phyloP scores from a whole-genome alignment of 2,329 filamentous ascomycete species.

The Fusarium succisae region DNA sequence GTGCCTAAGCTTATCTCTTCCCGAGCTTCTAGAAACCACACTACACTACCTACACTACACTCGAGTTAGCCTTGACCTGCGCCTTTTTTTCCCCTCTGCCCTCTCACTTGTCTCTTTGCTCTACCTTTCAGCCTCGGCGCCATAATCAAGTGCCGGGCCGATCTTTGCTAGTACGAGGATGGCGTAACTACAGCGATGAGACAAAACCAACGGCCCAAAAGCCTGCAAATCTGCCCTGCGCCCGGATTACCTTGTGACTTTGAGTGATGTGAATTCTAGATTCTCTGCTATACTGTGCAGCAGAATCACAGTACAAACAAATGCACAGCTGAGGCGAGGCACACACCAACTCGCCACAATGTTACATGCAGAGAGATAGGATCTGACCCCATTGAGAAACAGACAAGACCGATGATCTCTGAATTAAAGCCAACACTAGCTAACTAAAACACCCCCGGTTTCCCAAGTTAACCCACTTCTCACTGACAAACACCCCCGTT shows the following conservation, averaged over 20 bases:
- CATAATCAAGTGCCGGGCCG: not conserved
- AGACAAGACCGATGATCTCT: slow-evolving; percentile 10
- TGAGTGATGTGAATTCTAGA: not conserved
- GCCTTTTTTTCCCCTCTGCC: not conserved
- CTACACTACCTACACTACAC: not conserved
- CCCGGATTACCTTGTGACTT: not conserved
- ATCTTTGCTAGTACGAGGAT: slow-evolving; percentile 8
- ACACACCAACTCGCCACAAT: slow-evolving; percentile 3
- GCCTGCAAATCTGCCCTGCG: slow-evolving; percentile 18
- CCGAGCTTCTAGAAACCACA: slow-evolving; percentile 8
- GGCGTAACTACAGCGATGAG: slow-evolving; percentile 7
- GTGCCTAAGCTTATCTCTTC: slow-evolving; percentile 22
- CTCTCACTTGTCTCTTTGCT: not conserved
- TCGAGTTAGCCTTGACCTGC: not conserved
- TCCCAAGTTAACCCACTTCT: too few relatives aligned
- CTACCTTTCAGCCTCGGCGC: not conserved
- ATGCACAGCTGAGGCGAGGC: slow-evolving; percentile 17
- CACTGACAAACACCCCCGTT: slow-evolving; percentile 22
- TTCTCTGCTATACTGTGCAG: not conserved
- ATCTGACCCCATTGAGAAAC: slow-evolving; percentile 9
- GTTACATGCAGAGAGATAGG: slow-evolving; percentile 1
- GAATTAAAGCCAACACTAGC: not conserved
- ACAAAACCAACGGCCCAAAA: not conserved
- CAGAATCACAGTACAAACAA: slow-evolving; percentile 3
- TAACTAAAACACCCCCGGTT: slow-evolving; percentile 1